Base-by-base conservation (phyloP, 1,284 basidiomycete species). In the Ustilago loliicola region DNA sequence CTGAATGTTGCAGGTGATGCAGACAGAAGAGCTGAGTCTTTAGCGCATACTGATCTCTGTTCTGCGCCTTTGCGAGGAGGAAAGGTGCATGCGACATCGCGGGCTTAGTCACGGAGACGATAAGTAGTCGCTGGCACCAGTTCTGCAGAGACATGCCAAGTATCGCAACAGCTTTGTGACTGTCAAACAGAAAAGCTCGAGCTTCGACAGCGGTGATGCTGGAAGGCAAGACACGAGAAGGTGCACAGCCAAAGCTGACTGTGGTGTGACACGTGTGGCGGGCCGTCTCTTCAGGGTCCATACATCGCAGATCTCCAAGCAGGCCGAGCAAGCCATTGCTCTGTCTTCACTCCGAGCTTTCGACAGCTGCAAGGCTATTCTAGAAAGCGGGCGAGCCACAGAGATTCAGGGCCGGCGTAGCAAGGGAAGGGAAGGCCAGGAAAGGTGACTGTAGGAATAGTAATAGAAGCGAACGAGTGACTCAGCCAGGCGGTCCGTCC, bases 221-320 rank as follows among this genome's bases (percentile, higher is more conserved):
- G 23, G 55, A 19, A 15, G 17, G 34, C 34, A 30, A 36, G 25
- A 10, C 19, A 29, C 29, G 30, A 15, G 54, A 56, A 19, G 34
- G 36, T 17, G 21, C 25, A 42, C 8, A 36, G 17, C 5, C n/a
- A 32, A 59, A 36, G 45, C 27, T 59, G 57, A 59, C 57, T 50
- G 57, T 59, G 45, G 57, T 59, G 57, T 50, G 57, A 48, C 47
- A 59, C 42, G 47, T 59, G 57, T 59, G 45, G 57, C 29, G 30
- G 45, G 19, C 8, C 42, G 27, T 13, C 6, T 57, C 6, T 8
- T 25, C 45, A 59, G 57, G 45, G 57, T 59, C 45, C 36, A 21
- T 25, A 21, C 32, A 36, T 48, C 45, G 45, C 50, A 59, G 57
- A 27, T 56, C 15, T 52, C 50, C 25, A 13, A 52, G 29, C 29